phyloP scores from a whole-genome alignment of 2,329 filamentous ascomycete genomes.

The Fusarium transvaalense region DNA sequence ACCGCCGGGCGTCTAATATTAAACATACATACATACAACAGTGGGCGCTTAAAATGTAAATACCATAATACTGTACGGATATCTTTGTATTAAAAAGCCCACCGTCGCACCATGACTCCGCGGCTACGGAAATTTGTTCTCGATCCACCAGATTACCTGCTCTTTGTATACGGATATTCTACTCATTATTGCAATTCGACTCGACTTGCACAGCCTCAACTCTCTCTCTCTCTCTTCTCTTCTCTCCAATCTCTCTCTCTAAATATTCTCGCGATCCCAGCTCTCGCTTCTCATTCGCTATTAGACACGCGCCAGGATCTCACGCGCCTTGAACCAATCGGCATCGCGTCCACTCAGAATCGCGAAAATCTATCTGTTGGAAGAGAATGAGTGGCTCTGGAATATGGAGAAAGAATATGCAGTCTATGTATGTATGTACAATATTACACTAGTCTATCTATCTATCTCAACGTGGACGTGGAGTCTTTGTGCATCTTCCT shows the following conservation, averaged over 20 bases:
- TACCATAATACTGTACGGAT: no score
- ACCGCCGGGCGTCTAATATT: conserved; percentile 42
- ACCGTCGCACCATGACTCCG: conserved; percentile 41
- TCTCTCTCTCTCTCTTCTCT: not conserved
- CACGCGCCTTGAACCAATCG: conserved; percentile 37
- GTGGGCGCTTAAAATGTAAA: conserved; percentile 35
- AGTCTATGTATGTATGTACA: not conserved
- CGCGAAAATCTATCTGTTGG: conserved; percentile 4
- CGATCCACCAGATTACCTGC: conserved; percentile 11
- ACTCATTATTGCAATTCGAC: not conserved
- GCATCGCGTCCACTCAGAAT: conserved; percentile 25
- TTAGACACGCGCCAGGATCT: conserved; percentile 41
- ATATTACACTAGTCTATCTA: not conserved
- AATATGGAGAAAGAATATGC: conserved; percentile 23
- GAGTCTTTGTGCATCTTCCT: conserved; percentile 15
- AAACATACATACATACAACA: conserved; percentile 6
- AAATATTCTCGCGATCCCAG: conserved; percentile 14
- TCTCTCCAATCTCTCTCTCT: not conserved
- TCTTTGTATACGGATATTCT: conserved; percentile 2
- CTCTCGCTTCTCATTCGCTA: conserved; percentile 40
- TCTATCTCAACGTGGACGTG: conserved; percentile 14
- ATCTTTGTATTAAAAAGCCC: conserved; percentile 29
- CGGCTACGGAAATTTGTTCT: conserved; percentile 48
- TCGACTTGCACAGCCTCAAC: conserved; percentile 36
- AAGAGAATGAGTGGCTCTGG: conserved; percentile 30